Conservation (phyloP, 2,329 filamentous ascomycete genomes). For the Pseudonectria buxi region DNA sequence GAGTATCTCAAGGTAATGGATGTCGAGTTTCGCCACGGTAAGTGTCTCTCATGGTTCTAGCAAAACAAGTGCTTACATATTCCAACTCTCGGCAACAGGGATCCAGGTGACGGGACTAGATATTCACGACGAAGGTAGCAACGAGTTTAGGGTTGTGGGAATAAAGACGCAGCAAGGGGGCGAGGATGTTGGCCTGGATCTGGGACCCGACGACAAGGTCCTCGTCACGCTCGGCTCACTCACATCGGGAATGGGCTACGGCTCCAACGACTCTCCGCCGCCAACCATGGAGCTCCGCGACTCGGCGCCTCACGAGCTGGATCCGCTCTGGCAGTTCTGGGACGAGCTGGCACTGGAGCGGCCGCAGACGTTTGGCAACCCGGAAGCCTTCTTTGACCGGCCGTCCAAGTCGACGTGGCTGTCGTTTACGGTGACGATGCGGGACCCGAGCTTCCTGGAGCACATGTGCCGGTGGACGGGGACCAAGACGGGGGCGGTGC, state of each 20-base stretch:
- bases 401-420: conserved; percentile 22
- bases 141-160: conserved; percentile 11
- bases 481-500: conserved; percentile 14
- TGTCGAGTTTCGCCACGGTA: conserved; percentile 20
- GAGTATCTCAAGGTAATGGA: conserved; percentile 22
- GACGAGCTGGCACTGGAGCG: conserved; percentile 16
- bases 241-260: conserved; percentile 21
- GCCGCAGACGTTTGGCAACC: conserved; percentile 17
- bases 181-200: conserved; percentile 6
- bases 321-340: conserved; percentile 20
- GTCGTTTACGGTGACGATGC: conserved; percentile 19
- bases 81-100: conserved; percentile 11
- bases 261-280: conserved; percentile 14
- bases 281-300: conserved; percentile 21
- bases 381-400: conserved; percentile 21
- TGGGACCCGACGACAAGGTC: conserved; percentile 12
- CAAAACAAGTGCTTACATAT: too few species aligned
- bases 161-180: conserved; percentile 15
- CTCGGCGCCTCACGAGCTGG: conserved; percentile 19
- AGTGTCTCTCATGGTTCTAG: neutral
- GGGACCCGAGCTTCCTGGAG: conserved; percentile 15
- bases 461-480: conserved; percentile 17
- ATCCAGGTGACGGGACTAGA: conserved; percentile 20
- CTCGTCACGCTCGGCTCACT: conserved; percentile 18
- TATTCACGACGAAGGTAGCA: conserved; percentile 12